Base-by-base conservation (phyloP, 2,329 filamentous ascomycete species). In the Salinomyces thailandicus region DNA sequence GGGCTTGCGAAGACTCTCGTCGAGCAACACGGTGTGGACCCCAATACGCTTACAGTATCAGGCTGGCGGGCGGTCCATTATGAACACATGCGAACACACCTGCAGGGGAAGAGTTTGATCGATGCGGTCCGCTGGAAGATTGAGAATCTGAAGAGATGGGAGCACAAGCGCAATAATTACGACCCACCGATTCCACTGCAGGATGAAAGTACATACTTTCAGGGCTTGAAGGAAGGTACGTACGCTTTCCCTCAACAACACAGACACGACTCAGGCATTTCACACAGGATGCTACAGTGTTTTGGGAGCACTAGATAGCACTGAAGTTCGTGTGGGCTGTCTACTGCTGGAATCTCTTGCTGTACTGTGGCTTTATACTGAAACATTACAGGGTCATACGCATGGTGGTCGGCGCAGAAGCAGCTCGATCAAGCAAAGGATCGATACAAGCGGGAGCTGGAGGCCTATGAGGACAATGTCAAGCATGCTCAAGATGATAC, bases 81-180 rank as follows among this genome's bases (percentile, higher is more conserved):
- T 1, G 39, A 68, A 1, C 49, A 71, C 18, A 35, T 50, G 2
- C 47, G 59, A n/a, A 39, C 44, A 2, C 60, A 64, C 36, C 49
- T 54, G 4, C 55, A 53, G 15, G 71, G 66, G 5, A 44, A 66
- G 30, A 68, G 72, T 1, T 57, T 79, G 0, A 56, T 91, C 14
- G 81, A 86, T 42, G 46, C 75, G 12, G 71, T 82, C 2, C 68
- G 64, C 13, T 46, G 59, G 0, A 69, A 73, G 29, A 57, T 83
- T 11, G 46, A 62, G n/a, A 36, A 56, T 0, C 58, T 85, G 11
- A 59, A 62, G 6, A 43, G 58, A 3, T 77, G 70, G 53, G 55
- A 60, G 9, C 59, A 53, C 2, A 56, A 67, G n/a, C n/a, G n/a
- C n/a, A n/a, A n/a, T n/a, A n/a, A n/a, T n/a, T n/a, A n/a, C n/a